Base-by-base conservation (phyloP, 495 filamentous ascomycete species). In the Penicillium robsamsonii region DNA sequence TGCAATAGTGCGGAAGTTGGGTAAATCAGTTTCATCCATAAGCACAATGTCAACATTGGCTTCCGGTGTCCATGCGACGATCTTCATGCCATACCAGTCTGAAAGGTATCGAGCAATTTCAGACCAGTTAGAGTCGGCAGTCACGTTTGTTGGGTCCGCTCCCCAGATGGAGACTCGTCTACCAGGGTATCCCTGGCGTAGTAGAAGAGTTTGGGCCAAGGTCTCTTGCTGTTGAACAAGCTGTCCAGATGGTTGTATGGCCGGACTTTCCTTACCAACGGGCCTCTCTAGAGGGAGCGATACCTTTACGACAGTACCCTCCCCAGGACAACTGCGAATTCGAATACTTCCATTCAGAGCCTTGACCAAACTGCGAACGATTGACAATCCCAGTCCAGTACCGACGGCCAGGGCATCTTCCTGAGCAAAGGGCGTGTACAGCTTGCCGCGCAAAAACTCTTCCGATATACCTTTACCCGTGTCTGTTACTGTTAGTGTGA, bases 381-480 rank as follows among this genome's bases (percentile, higher is more conserved):
- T 83, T 9, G 77, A 80, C 18, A 83, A 55, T 2, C 79, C 79
- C 13, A 81, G 61, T 0, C 82, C 82, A 1, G 80, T 83, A 0
- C 82, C 82, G 13, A 79, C 80, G 0, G 77, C 78, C 15, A 84
- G 67, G 1, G 77, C 72, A 58, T 92, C 82, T 63, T 93, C 89
- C 55, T 93, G 89, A 0, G 85, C 81, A 60, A 92, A 93, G 1
- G 89, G 87, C 5, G 82, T 87, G 62, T 85, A 92, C 1, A 91
- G 64, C 22, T 81, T 78, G 22, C 83, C 82, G n/a, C 84, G 82
- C 40, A 91, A 66, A 62, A 85, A 92, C 45, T 89, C 87, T 37
- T 85, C 77, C 1, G 80, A 84, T 45, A 93, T 91, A n/a, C 89
- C 89, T 44, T 81, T 82, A 11, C 87, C 87, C 1, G 86, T 86